Evolutionary conservation across 345 rosid species (phyloP), one percentile per base, ranked within the genome.

Genomic region (Salix brachista): DNA sequence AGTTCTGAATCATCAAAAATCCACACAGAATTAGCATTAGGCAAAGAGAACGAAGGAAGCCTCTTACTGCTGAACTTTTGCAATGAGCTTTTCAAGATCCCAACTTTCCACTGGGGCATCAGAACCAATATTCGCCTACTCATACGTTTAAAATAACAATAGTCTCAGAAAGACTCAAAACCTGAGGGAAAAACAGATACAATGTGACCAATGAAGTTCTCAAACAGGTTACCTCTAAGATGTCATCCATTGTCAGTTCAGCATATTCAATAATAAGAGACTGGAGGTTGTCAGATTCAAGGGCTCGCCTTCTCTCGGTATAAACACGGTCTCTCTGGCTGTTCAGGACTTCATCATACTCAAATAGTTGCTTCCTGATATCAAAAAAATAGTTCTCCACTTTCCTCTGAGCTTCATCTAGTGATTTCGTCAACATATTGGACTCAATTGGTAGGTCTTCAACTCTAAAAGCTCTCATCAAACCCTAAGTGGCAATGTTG

Each of bases 241-340:
- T 95, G 84, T 95, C 97, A 84, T 90, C 96, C 97, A 95, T 95
- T 62, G 99, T 95, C 82, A 95, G 75, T 81, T 95, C 99, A 75
- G 99, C 99, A 81, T 95, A 95, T 85, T 95, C 99, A 74, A 91
- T 86, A 76, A 95, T 86, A 70, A 95, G 91, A 78, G 97, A 80
- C 76, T 91, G 91, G 50, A 95, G 97, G 87, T 83, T 85, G 73
- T 89, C 91, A 1, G 99, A 95, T 79, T 88, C 85, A 75, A 95
- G 97, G 60, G 99, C 99, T 73, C 91, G 93, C 69, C 97, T 89
- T 87, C 99, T 91, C 89, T 95, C 99, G 37, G 97, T 81, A 78
- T 95, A 95, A 11, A 95, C 96, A 67, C 97, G 97, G 78, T 93
- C 99, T 85, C 99, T 91, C 83, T 95, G 99, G 87, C 99, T 95